These are phyloP conservation scores for Mikania micrantha DNA, from an alignment of 129 eudicot species.

Conservation along the genomic window DNA sequence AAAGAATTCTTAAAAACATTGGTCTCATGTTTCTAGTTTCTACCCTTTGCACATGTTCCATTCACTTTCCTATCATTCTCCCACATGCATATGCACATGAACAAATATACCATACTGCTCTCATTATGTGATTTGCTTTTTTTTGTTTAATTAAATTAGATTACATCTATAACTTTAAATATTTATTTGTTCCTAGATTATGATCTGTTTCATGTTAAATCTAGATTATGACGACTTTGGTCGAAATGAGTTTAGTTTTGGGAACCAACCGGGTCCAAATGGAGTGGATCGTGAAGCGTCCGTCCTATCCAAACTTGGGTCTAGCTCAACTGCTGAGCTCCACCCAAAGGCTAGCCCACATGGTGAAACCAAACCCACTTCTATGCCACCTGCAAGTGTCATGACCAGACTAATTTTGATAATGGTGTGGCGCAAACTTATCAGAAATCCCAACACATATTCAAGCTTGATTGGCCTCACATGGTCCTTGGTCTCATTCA, in stretches of 20 bases:
- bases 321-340: slow-evolving; percentile 71
- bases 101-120: slow-evolving; percentile 8
- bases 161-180: neutral
- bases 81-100: slow-evolving; percentile 9
- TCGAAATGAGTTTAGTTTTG: slow-evolving; percentile 67
- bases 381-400: slow-evolving; percentile 91
- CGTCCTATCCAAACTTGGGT: slow-evolving; percentile 67
- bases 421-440: slow-evolving; percentile 96
- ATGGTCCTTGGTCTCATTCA: slow-evolving; percentile 85
- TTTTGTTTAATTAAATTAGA: neutral
- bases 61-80: slow-evolving; percentile 16
- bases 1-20: slow-evolving; percentile 15
- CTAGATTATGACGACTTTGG: slow-evolving; percentile 68
- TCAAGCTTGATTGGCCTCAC: slow-evolving; percentile 88
- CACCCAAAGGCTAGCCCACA: slow-evolving; percentile 49
- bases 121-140: neutral
- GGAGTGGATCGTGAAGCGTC: slow-evolving; percentile 63
- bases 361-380: slow-evolving; percentile 39
- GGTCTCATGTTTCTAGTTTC: slow-evolving; percentile 26
- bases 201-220: neutral
- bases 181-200: neutral
- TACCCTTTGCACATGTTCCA: slow-evolving; percentile 23
- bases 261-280: slow-evolving; percentile 46
- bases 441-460: slow-evolving; percentile 84
- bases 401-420: slow-evolving; percentile 81